These are phyloP conservation scores for Kurtzmaniella cleridarum DNA, from an alignment of 805 yeast species.

Conservation along the genomic window DNA sequence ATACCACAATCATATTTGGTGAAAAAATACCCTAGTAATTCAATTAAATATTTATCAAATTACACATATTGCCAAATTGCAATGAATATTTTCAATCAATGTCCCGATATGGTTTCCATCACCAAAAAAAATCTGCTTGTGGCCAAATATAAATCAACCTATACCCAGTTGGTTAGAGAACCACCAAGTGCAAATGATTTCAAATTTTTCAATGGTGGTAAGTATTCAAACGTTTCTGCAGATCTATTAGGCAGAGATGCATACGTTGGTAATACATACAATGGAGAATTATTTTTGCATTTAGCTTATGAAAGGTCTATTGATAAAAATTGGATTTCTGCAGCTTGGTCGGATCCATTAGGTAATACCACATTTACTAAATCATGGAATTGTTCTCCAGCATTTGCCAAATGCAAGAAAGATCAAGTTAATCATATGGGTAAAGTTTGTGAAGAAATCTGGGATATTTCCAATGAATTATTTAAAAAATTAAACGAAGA, in stretches of 20 bases:
- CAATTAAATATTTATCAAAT: constrained; percentile 24
- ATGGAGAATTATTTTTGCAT: constrained; percentile 77
- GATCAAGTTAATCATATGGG: constrained; percentile 27
- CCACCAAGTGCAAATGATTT: constrained; percentile 33
- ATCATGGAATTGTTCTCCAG: constrained; percentile 52
- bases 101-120: constrained; percentile 32
- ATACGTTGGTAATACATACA: constrained; percentile 11
- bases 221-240: constrained; percentile 3
- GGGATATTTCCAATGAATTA: constrained; percentile 51
- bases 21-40: constrained; percentile 9
- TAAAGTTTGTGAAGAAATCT: constrained; percentile 58
- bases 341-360: constrained; percentile 84
- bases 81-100: constrained; percentile 51
- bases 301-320: constrained; percentile 78
- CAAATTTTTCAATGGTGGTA: constrained; percentile 22
- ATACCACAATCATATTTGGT: constrained; percentile 25
- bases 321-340: constrained; percentile 80
- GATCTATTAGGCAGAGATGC: constrained; percentile 8
- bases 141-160: constrained; percentile 8
- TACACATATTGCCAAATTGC: constrained; percentile 40
- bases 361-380: constrained; percentile 60
- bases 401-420: constrained; percentile 6
- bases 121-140: constrained; percentile 6
- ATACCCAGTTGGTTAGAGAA: constrained; percentile 32
- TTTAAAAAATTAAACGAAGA: constrained; percentile 32